phyloP scores from a whole-genome alignment of 176 grass and related monocot species.

The Avena sativa region DNA sequence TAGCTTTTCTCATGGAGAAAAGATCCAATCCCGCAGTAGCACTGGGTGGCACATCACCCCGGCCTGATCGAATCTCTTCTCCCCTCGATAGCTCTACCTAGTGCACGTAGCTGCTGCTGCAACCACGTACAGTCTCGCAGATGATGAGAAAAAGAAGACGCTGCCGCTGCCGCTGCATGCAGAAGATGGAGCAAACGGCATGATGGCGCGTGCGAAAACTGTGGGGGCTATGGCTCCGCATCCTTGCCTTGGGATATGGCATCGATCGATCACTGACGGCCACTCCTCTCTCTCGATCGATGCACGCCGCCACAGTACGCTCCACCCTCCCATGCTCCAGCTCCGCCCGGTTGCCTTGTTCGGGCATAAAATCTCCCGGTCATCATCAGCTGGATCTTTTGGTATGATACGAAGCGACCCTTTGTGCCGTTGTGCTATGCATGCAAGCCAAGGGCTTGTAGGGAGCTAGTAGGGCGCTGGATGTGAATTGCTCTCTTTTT shows the following conservation, averaged over 20 bases:
- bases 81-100: neutral
- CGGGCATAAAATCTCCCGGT: constrained; percentile 45
- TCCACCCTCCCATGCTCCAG: constrained; percentile 43
- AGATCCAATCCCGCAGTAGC: constrained; percentile 1
- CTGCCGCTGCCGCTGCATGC: neutral
- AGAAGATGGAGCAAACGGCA: constrained; percentile 11
- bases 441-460: neutral
- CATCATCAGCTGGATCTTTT: constrained; percentile 55
- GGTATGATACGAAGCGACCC: constrained; percentile 46
- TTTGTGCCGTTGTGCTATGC: neutral
- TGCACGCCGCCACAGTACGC: constrained; percentile 35
- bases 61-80: neutral
- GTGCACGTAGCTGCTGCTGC: constrained; percentile 25
- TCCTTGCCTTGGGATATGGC: constrained; percentile 23
- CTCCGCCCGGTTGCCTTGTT: constrained; percentile 36
- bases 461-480: neutral
- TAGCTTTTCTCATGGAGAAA: constrained; percentile 28
- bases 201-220: constrained; percentile 56
- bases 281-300: constrained; percentile 31
- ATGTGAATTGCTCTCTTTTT: neutral
- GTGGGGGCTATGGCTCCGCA: constrained; percentile 22
- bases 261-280: constrained; percentile 17
- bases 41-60: neutral
- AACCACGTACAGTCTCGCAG: neutral
- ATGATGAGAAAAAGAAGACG: neutral